Evolutionary conservation across 2,329 filamentous ascomycete genomes (phyloP), one percentile per base, ranked within the genome.

Genomic region (Sordariomycetes sp.): DNA sequence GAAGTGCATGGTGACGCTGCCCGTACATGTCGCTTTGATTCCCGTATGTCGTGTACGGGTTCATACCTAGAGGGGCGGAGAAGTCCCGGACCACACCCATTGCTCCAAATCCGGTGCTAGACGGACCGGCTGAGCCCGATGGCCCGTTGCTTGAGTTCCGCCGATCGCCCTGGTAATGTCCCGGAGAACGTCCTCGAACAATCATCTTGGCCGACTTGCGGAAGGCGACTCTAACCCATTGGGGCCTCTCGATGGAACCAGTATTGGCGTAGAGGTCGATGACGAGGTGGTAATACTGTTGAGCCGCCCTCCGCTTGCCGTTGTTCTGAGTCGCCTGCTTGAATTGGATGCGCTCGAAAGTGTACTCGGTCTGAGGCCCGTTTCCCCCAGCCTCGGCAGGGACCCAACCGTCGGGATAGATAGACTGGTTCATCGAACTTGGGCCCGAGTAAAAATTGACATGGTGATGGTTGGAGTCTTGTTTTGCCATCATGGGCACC

Each of bases 321-420:
- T 95, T 95, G 61, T 94, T 95, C 17, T 86, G 86, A 0, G 87
- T 94, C 2, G 88, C 87, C 43, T 86, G 85, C 55, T 94, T 93
- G 70, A 94, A 95, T 48, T 94, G 87, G 33, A 94, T 92, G 9
- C 88, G 79, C 52, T 94, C 87, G 51, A 93, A 95, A 0, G 70
- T 75, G 42, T 76, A 68, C 44, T 77, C 72, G 6, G 62, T 70
- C 5, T 68, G 63, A 12, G 61, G 58, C 50, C 31, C 52, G 43
- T 63, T 57, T 21, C 55, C 46, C 17, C 46, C 41, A 2, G 46
- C 36, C 20, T 51, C 49, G 19, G 43, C 34, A 18, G 39, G 43
- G 39, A 39, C 50, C 46, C 66, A 62, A 34, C 51, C 49, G 39
- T 66, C 64, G 2, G 67, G 58, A 42, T 70, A 74, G 19, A 59